Percentiles rank a stretch among this genome's conserved stretches.
phyloP scores from a whole-genome alignment of 345 rosid genomes.

The Eutrema heterophyllum region DNA sequence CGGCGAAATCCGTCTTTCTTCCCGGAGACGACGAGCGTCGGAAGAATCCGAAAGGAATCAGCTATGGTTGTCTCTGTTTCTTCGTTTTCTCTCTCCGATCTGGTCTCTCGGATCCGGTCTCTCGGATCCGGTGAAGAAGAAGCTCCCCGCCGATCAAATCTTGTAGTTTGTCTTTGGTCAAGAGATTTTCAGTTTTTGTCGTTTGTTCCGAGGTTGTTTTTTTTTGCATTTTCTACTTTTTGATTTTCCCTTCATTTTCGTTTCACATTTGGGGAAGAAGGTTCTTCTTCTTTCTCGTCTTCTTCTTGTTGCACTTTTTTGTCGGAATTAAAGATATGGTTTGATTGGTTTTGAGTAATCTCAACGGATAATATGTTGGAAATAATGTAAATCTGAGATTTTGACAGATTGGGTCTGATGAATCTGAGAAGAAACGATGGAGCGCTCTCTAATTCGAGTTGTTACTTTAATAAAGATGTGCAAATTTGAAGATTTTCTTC shows the following conservation, averaged over 20 bases:
- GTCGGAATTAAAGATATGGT: background rate
- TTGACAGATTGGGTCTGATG: too few species aligned
- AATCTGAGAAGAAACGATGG: too few species aligned
- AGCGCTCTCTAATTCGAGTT: too few species aligned
- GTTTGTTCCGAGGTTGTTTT: constrained; percentile 21
- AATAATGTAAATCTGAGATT: background rate
- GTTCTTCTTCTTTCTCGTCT: too few species aligned
- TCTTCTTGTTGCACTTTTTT: constrained; percentile 3
- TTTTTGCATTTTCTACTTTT: background rate
- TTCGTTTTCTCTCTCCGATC: constrained; percentile 12
- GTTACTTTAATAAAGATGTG: background rate
- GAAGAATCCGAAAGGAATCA: constrained; percentile 13
- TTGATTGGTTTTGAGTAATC: background rate
- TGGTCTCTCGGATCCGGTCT: too few species aligned
- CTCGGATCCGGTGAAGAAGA: constrained; percentile 29
- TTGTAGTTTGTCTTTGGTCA: background rate
- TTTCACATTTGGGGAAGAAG: background rate
- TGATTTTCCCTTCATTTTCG: background rate
- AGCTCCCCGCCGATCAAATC: constrained; percentile 12
- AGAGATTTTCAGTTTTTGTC: background rate
- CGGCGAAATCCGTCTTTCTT: constrained; percentile 12
- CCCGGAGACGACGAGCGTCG: constrained; percentile 22
- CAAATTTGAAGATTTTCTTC: background rate
- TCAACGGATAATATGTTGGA: background rate
- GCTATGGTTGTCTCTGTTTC: constrained; percentile 23